Conservation (phyloP, 257 asterid species). For the Nicotiana knightiana region DNA sequence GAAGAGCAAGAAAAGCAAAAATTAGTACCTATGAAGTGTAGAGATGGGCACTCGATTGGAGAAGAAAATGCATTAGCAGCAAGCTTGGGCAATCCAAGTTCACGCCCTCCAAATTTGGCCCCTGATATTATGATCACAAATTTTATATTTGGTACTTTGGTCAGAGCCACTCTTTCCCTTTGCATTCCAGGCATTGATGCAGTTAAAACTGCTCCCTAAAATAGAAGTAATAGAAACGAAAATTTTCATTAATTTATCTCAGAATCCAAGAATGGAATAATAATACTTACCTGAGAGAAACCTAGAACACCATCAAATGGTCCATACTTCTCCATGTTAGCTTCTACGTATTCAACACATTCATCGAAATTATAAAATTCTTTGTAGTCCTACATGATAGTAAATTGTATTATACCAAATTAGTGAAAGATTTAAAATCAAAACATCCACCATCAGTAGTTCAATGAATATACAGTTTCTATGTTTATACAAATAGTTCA, state of each 20-base stretch:
- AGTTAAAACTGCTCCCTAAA: conserved; percentile 22
- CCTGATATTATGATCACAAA: conserved; percentile 29
- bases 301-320: conserved; percentile 41
- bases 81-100: conserved; percentile 23
- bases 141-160: conserved; percentile 31
- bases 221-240: background rate
- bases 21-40: conserved; percentile 28
- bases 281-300: conserved; percentile 22
- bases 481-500: background rate
- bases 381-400: conserved; percentile 5
- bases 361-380: conserved; percentile 30
- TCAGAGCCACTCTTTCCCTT: conserved; percentile 25
- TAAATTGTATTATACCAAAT: too few relatives aligned
- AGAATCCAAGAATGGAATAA: background rate
- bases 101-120: conserved; percentile 16
- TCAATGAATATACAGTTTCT: too few relatives aligned
- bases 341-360: conserved; percentile 29
- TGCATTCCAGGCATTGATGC: conserved; percentile 41
- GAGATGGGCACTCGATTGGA: conserved; percentile 23
- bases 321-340: conserved; percentile 29
- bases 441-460: too few relatives aligned
- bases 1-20: too few relatives aligned
- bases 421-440: too few relatives aligned
- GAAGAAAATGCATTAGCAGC: conserved; percentile 31
- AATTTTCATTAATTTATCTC: background rate